phyloP scores from a whole-genome alignment of 139 green algal genomes.

The Chlorella sp. region DNA sequence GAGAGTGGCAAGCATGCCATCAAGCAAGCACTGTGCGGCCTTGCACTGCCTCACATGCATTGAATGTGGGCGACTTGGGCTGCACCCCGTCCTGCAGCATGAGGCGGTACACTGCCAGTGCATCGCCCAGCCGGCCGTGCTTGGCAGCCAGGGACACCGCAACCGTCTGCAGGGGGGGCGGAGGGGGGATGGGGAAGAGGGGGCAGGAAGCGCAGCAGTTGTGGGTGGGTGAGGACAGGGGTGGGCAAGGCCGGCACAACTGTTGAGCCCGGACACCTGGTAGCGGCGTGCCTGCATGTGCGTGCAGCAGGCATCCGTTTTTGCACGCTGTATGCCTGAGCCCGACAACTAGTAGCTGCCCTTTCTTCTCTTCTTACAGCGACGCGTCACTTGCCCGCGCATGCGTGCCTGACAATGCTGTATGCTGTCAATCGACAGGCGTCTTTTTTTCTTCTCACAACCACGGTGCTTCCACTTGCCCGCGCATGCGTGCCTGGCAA shows the following conservation, averaged over 20 bases:
- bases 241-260: background rate
- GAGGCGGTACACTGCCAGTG: slow-evolving; percentile 34
- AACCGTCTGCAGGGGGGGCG: background rate
- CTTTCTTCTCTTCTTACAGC: too few species aligned
- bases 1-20: too few species aligned
- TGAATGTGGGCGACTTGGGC: slow-evolving; percentile 30
- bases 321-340: too few species aligned
- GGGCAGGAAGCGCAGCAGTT: background rate
- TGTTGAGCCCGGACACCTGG: background rate
- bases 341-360: too few species aligned
- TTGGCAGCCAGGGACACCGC: slow-evolving; percentile 1
- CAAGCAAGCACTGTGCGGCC: too few species aligned
- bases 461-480: background rate
- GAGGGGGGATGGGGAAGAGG: too few species aligned
- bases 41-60: slow-evolving; percentile 25
- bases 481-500: background rate
- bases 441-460: too few species aligned
- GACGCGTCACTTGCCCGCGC: too few species aligned
- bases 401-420: background rate
- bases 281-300: too few species aligned
- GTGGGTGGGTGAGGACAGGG: background rate
- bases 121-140: slow-evolving; percentile 19
- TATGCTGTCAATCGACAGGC: background rate
- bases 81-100: slow-evolving; percentile 38
- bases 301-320: too few species aligned